Evolutionary conservation across 495 filamentous ascomycete genomes (phyloP).

Genomic region (Xylaria scruposa): DNA sequence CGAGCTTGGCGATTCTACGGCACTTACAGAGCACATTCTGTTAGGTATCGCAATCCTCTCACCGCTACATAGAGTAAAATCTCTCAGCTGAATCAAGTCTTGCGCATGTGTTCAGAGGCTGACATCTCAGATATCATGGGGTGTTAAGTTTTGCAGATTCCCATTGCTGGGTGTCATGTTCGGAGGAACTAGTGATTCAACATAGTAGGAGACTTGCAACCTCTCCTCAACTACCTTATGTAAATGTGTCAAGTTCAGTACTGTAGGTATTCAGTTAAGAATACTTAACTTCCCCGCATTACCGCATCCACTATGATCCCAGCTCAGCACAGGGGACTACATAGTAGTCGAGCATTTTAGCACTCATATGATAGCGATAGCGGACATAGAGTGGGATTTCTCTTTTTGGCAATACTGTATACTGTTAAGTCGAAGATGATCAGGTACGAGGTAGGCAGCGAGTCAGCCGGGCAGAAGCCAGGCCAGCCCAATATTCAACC

Average conservation of each 20-base stretch:
- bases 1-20: background rate
- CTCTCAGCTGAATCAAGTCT: slow-evolving; percentile 15
- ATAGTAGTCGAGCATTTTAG: background rate
- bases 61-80: background rate
- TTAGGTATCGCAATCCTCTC: background rate
- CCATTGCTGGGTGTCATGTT: too few relatives aligned
- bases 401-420: background rate
- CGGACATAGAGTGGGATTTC: too few relatives aligned
- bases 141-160: too few relatives aligned
- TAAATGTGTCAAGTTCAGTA: background rate
- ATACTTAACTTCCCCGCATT: background rate
- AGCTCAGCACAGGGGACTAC: background rate
- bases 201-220: background rate
- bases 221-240: background rate
- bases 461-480: background rate
- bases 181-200: background rate
- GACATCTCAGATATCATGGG: background rate
- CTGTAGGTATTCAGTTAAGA: background rate
- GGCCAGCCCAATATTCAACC: background rate
- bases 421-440: background rate
- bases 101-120: background rate
- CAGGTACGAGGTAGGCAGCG: background rate
- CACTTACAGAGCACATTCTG: background rate
- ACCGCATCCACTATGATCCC: background rate
- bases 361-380: background rate